Percentiles rank a stretch among this genome's conserved stretches.
Conservation (phyloP, 2,329 filamentous ascomycete genomes). For the Myriosclerotinia scirpicola region DNA sequence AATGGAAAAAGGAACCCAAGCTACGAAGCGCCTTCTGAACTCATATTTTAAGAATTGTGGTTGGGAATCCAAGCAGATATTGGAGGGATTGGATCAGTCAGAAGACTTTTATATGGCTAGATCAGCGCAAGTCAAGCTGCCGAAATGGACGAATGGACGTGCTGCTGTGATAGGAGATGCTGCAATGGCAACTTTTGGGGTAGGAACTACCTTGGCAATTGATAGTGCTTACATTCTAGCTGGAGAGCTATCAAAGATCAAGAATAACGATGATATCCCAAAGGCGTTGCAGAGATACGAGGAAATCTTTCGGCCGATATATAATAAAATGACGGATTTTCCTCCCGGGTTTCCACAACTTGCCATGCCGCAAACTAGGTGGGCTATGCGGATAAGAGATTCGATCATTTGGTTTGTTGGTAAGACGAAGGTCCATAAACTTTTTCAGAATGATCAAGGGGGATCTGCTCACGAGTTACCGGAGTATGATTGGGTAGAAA, state of each 20-base stretch:
- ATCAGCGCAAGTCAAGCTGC: slow-evolving; percentile 44
- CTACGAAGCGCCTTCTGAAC: slow-evolving; percentile 37
- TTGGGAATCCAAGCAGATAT: slow-evolving; percentile 45
- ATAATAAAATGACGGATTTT: slow-evolving; percentile 35
- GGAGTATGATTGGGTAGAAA: slow-evolving; percentile 41
- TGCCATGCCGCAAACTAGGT: slow-evolving; percentile 48
- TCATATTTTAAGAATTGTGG: slow-evolving; percentile 43
- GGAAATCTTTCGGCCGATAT: slow-evolving; percentile 40
- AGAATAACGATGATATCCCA: slow-evolving; percentile 35
- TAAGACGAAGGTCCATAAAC: slow-evolving; percentile 37
- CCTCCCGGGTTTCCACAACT: slow-evolving; percentile 41
- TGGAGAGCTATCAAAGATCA: slow-evolving; percentile 44
- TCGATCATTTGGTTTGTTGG: slow-evolving; percentile 43
- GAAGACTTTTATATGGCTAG: slow-evolving; percentile 46
- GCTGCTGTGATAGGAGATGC: slow-evolving; percentile 55
- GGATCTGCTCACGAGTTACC: slow-evolving; percentile 41
- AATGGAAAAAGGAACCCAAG: slow-evolving; percentile 40
- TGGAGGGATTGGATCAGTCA: slow-evolving; percentile 42
- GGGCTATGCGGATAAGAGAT: slow-evolving; percentile 49
- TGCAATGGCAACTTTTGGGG: slow-evolving; percentile 47
- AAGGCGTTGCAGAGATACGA: slow-evolving; percentile 43
- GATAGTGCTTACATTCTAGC: slow-evolving; percentile 49
- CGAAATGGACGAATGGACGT: slow-evolving; percentile 44
- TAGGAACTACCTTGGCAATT: slow-evolving; percentile 45
- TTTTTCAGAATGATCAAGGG: slow-evolving; percentile 41